A percentile compares a stretch with the other conserved stretches of the same genome.
Conservation (phyloP, 192 early-diverging fungal species). For the Mortierella hygrophila region DNA sequence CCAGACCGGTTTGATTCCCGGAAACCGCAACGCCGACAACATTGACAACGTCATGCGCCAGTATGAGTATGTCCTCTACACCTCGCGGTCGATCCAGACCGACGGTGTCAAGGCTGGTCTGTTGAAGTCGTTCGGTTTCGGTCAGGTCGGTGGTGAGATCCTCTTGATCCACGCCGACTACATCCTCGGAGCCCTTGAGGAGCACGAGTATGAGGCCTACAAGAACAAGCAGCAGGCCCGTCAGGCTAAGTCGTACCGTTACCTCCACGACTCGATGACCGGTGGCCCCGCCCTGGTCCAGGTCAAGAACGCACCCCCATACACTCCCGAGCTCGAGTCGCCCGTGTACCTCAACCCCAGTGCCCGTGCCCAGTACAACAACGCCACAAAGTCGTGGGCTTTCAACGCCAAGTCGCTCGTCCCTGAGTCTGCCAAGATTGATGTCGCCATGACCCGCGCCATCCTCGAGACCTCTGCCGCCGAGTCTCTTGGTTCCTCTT, state of each 20-base stretch:
- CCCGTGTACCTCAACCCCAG: conserved; percentile 90
- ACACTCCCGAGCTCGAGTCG: conserved; percentile 83
- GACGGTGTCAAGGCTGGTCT: conserved; percentile 91
- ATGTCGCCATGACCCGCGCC: conserved; percentile 67
- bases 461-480: conserved; percentile 63
- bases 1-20: conserved; percentile 88
- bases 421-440: conserved; percentile 54
- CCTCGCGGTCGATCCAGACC: conserved; percentile 88
- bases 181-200: conserved; percentile 79
- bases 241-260: conserved; percentile 87
- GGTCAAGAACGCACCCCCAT: conserved; percentile 89
- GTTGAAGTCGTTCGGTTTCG: conserved; percentile 96
- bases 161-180: conserved; percentile 92
- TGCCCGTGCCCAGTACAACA: conserved; percentile 85
- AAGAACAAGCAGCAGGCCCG: conserved; percentile 74
- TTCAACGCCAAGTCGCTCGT: conserved; percentile 67
- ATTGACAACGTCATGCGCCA: conserved; percentile 79
- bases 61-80: conserved; percentile 87
- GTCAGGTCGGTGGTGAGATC: conserved; percentile 93
- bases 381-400: conserved; percentile 74
- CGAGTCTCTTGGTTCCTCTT: conserved; percentile 53
- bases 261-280: conserved; percentile 90
- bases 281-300: conserved; percentile 86
- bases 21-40: conserved; percentile 94
- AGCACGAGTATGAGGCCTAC: conserved; percentile 80